phyloP scores from a whole-genome alignment of 1,284 basidiomycete species.

The Apiotrichum montevideense region DNA sequence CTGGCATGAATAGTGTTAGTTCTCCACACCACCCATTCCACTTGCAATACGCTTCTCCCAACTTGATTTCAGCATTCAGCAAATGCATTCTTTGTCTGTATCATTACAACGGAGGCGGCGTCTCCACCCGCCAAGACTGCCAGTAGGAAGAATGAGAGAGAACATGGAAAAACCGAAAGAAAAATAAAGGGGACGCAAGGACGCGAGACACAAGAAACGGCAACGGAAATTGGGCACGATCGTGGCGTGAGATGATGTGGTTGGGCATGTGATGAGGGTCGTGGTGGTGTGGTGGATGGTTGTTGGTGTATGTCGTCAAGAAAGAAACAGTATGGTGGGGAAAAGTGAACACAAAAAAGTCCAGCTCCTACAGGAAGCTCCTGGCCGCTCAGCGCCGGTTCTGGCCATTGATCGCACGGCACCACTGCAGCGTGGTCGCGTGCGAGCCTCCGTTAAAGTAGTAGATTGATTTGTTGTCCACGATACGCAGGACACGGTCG shows the following conservation, averaged over 20 bases:
- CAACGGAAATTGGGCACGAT: too few relatives aligned
- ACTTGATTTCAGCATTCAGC: neutral
- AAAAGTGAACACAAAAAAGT: too few relatives aligned
- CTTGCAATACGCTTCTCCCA: neutral
- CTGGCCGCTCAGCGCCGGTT: conserved; percentile 12
- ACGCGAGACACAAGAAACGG: neutral
- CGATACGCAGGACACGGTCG: conserved; percentile 50
- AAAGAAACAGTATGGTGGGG: too few relatives aligned
- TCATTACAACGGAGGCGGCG: conserved; percentile 4
- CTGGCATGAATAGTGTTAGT: too few relatives aligned
- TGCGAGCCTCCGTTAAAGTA: conserved; percentile 82
- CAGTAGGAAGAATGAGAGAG: neutral
- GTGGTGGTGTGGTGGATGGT: neutral
- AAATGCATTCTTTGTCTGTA: conserved; percentile 1
- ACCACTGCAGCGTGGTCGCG: conserved; percentile 80
- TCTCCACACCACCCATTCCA: neutral
- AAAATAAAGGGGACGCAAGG: too few relatives aligned
- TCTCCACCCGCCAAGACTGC: neutral
- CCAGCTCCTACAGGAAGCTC: neutral
- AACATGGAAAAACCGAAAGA: neutral
- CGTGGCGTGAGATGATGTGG: too few relatives aligned
- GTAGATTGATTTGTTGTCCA: conserved; percentile 61
- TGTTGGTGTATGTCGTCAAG: too few relatives aligned
- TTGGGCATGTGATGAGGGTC: too few relatives aligned
- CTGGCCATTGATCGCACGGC: conserved; percentile 48